A percentile compares a stretch with the other conserved stretches of the same genome.
These are phyloP conservation scores for Cephalotrichum gorgonifer DNA, from an alignment of 2,329 filamentous ascomycete genomes.

Conservation along the genomic window DNA sequence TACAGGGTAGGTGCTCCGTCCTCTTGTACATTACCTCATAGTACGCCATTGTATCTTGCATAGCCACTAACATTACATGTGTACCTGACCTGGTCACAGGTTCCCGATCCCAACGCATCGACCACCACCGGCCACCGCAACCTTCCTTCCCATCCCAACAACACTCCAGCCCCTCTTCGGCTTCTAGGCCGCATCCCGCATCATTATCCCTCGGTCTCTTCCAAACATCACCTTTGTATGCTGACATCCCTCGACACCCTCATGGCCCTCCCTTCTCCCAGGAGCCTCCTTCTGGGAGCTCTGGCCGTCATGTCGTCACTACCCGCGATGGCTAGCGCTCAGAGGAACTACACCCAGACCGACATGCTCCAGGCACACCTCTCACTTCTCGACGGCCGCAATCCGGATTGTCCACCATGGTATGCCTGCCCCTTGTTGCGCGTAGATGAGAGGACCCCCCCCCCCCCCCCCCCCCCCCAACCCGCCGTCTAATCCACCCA, in stretches of 20 bases:
- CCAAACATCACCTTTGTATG: conserved; percentile 1
- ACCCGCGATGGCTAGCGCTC: conserved; percentile 26
- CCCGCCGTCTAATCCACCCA: not conserved
- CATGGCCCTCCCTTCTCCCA: conserved; percentile 28
- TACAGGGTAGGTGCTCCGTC: too few species aligned
- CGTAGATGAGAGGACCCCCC: not conserved
- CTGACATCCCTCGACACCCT: not conserved
- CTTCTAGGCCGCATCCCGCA: not conserved
- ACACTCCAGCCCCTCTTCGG: not conserved
- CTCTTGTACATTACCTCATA: too few species aligned
- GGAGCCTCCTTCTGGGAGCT: conserved; percentile 27
- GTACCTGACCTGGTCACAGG: not conserved
- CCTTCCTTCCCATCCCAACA: not conserved
- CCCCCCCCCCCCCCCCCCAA: not conserved
- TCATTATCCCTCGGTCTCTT: not conserved
- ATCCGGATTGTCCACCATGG: conserved; percentile 71
- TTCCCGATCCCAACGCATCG: not conserved
- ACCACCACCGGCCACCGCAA: not conserved
- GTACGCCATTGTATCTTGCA: not conserved
- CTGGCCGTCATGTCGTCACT: conserved; percentile 27
- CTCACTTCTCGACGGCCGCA: conserved; percentile 61
- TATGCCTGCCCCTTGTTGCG: conserved; percentile 20
- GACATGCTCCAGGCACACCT: conserved; percentile 56
- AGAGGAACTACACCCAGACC: conserved; percentile 49
- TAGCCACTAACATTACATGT: not conserved